These are phyloP conservation scores for Yamadazyma membranifaciens DNA, from an alignment of 1,139 yeast genomes.

Conservation along the genomic window DNA sequence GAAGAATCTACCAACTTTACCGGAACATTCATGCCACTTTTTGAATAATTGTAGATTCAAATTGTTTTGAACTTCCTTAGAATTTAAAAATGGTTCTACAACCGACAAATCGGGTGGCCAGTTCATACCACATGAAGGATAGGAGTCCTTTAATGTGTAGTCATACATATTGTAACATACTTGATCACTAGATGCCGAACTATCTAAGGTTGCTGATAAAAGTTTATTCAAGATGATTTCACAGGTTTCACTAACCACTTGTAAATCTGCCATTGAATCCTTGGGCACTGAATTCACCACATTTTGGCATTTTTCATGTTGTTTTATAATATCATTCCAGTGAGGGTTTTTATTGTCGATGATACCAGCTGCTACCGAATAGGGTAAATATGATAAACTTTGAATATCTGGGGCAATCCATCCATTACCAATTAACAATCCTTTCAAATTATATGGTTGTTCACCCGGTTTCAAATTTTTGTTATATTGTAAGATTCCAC, in stretches of 20 bases:
- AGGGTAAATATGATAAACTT: constrained; percentile 79
- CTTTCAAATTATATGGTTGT: constrained; percentile 48
- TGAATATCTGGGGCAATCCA: constrained; percentile 94
- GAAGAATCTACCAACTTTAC: constrained; percentile 53
- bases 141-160: constrained; percentile 64
- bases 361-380: constrained; percentile 58
- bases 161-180: constrained; percentile 85
- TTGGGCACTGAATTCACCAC: constrained; percentile 22
- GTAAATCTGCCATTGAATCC: constrained; percentile 22
- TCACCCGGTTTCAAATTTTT: constrained; percentile 19
- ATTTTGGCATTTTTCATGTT: constrained; percentile 63
- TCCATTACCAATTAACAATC: constrained; percentile 87
- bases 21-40: constrained; percentile 78
- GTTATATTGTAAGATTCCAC: constrained; percentile 54
- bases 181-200: constrained; percentile 25
- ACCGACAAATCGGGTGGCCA: constrained; percentile 81
- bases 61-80: constrained; percentile 53
- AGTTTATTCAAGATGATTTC: constrained; percentile 44
- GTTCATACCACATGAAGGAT: constrained; percentile 86
- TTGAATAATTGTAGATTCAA: constrained; percentile 49
- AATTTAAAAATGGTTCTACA: constrained; percentile 61
- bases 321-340: constrained; percentile 40
- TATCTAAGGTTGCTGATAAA: constrained; percentile 35
- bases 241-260: constrained; percentile 41
- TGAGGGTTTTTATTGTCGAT: constrained; percentile 39